A percentile compares a stretch with the other conserved stretches of the same genome.
phyloP scores from a whole-genome alignment of 1,284 basidiomycete species.

The Pascua sp. region DNA sequence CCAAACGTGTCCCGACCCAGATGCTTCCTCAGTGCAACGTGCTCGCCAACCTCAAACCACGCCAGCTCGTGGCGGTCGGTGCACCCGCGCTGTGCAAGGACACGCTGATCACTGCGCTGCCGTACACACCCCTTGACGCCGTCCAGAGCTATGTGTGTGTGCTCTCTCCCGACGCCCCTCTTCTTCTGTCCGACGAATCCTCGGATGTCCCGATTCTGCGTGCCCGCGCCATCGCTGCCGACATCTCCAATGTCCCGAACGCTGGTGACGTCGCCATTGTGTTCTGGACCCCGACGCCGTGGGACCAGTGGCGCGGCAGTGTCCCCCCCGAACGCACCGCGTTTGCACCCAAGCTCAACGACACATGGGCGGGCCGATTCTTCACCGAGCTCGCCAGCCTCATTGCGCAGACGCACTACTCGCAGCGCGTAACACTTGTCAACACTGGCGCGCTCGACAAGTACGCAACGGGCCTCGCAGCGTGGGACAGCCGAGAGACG shows the following conservation, averaged over 20 bases:
- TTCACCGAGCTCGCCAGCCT: constrained; percentile 6
- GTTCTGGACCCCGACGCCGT: not conserved
- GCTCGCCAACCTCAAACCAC: not conserved
- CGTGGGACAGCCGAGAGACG: not conserved
- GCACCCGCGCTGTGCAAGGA: not conserved
- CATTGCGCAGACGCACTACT: not conserved
- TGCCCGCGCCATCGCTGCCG: not conserved
- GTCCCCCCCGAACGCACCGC: not conserved
- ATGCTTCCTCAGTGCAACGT: constrained; percentile 3
- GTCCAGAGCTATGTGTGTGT: constrained; percentile 3
- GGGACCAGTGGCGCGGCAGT: not conserved
- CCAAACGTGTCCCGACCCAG: not conserved
- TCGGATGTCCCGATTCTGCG: not conserved
- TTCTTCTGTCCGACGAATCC: not conserved
- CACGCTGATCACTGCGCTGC: not conserved
- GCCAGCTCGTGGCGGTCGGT: constrained; percentile 2
- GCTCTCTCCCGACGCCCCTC: not conserved
- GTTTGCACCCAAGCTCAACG: not conserved
- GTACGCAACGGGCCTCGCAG: no score
- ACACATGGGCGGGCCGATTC: constrained; percentile 4
- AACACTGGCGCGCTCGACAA: constrained; percentile 3
- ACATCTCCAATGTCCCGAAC: constrained; percentile 1
- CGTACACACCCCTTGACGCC: constrained; percentile 1
- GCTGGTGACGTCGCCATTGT: not conserved
- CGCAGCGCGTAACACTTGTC: not conserved